phyloP scores from a whole-genome alignment of 768 basidiomycete genomes.

The Tulasnella sp. region DNA sequence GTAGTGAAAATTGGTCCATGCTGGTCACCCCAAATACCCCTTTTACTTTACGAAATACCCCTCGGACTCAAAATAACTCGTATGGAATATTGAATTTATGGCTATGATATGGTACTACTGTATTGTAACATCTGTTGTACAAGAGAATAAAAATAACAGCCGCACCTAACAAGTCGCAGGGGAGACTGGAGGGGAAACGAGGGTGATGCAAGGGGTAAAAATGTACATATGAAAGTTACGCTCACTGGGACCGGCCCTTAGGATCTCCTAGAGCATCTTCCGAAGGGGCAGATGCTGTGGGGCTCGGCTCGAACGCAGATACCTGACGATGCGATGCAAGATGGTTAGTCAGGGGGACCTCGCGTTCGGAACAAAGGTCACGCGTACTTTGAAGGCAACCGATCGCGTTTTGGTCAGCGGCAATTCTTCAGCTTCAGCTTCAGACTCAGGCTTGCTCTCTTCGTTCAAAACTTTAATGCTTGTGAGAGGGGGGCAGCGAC shows the following conservation, averaged over 20 bases:
- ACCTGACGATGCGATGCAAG: not conserved
- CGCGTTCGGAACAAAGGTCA: not conserved
- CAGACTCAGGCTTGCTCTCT: not conserved
- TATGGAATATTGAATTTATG: not conserved
- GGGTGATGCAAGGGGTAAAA: not conserved
- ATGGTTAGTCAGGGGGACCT: not conserved
- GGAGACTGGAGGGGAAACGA: not conserved
- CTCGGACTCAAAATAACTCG: not conserved
- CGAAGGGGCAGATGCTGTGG: not conserved
- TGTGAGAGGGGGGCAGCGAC: not conserved
- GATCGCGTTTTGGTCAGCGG: not conserved
- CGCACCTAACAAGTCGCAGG: not conserved
- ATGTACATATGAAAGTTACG: not conserved
- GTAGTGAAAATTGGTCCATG: not conserved
- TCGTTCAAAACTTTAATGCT: not conserved
- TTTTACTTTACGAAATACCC: not conserved
- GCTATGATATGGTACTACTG: not conserved
- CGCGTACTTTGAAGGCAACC: not conserved
- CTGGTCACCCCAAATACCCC: not conserved
- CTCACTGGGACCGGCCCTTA: slow-evolving; percentile 8
- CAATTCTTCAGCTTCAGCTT: not conserved
- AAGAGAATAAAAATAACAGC: slow-evolving; percentile 2
- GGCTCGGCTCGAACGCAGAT: not conserved
- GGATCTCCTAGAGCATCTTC: not conserved
- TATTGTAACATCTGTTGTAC: slow-evolving; percentile 13